Percentiles rank a stretch among this genome's conserved stretches.
Conservation (phyloP, 441 rosid species). For the Bruguiera hainesii region DNA sequence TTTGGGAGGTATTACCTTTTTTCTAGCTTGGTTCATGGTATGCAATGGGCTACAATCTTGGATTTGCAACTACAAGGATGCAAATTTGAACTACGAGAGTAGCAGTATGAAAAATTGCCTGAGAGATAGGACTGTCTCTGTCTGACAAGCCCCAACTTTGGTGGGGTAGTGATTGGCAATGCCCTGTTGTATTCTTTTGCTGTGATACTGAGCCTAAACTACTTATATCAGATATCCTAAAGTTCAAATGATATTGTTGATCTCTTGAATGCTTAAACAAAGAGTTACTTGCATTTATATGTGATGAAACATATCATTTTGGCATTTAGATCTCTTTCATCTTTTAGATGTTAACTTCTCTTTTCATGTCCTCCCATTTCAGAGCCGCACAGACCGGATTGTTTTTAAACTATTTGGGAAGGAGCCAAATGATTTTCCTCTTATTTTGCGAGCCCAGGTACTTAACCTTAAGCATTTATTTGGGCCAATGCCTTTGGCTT, state of each 20-base stretch:
- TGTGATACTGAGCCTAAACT: too few species aligned
- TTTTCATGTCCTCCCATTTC: conserved; percentile 29
- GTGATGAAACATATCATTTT: conserved; percentile 4
- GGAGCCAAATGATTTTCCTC: conserved; percentile 87
- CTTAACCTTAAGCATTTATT: conserved; percentile 15
- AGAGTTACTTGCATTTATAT: neutral
- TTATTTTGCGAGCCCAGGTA: conserved; percentile 84
- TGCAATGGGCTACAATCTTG: too few species aligned
- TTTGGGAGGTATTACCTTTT: neutral
- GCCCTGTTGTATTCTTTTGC: too few species aligned
- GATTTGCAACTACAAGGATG: too few species aligned
- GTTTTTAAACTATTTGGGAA: conserved; percentile 92
- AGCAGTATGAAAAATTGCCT: too few species aligned
- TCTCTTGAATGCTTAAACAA: neutral
- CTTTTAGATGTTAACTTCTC: neutral
- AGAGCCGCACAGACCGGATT: conserved; percentile 88
- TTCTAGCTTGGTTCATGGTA: too few species aligned
- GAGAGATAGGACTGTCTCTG: too few species aligned
- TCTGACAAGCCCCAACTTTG: too few species aligned
- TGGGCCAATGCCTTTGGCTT: conserved; percentile 10
- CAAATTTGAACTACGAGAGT: too few species aligned
- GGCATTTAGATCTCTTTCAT: neutral
- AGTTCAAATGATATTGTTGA: conserved; percentile 1
- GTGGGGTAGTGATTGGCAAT: too few species aligned
- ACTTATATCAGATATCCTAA: too few species aligned